These are phyloP conservation scores for Kwoniella botswanensis DNA, from an alignment of 768 basidiomycete genomes.

Conservation along the genomic window DNA sequence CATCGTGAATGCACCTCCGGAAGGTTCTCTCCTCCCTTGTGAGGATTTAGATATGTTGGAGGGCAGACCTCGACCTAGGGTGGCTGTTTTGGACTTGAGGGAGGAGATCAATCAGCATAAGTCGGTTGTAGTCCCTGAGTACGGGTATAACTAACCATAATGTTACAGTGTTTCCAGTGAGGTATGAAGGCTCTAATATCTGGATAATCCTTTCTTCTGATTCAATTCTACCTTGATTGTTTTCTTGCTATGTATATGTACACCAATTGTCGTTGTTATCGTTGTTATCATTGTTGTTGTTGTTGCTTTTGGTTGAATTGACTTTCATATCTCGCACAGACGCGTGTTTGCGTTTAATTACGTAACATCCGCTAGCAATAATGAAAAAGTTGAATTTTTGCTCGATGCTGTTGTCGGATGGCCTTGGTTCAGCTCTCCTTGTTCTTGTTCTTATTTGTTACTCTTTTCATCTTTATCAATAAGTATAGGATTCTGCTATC, in stretches of 20 bases:
- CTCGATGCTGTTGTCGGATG: no score
- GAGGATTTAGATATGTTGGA: slow-evolving; percentile 14
- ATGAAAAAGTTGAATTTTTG: no score
- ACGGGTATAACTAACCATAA: background rate
- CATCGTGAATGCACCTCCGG: slow-evolving; percentile 55
- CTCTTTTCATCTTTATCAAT: no score
- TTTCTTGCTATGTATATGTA: background rate
- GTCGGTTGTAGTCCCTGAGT: background rate
- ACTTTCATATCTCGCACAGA: slow-evolving; percentile 10
- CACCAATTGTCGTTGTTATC: background rate
- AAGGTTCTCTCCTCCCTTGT: slow-evolving; percentile 48
- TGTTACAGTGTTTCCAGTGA: no score
- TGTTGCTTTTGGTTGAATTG: background rate
- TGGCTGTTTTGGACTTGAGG: slow-evolving; percentile 18
- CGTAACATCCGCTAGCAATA: background rate
- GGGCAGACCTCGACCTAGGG: slow-evolving; percentile 30
- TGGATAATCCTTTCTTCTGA: no score
- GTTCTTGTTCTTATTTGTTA: no score
- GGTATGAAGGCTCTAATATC: no score
- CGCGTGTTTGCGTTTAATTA: slow-evolving; percentile 10
- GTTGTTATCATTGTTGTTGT: background rate
- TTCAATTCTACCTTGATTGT: no score
- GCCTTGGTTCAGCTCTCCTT: no score
- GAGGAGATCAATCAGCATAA: background rate
- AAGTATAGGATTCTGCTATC: no score